Evolutionary conservation across 2,329 filamentous ascomycete species (phyloP), one percentile per base, ranked within the genome.

Genomic region (Coniella vitis): DNA sequence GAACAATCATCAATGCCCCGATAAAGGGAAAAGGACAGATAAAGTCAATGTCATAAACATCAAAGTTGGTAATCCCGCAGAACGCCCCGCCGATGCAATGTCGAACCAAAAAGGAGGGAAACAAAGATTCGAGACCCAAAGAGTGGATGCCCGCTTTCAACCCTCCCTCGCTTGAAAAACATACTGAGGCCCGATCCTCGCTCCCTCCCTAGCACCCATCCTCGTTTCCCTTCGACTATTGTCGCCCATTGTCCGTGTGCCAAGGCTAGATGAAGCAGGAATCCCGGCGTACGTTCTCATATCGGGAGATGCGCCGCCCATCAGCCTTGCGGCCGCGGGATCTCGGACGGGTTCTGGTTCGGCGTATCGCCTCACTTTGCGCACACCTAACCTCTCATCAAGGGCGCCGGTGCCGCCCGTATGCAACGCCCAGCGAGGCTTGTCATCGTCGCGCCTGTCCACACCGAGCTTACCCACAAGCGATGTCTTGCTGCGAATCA

Each of bases 381-480:
- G 63, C 5, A 76, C 66, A 21, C 73, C 73, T 9, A 74, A 56
- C 16, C 66, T 61, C 16, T 64, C 65, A 53, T 71, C 69, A 29
- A 45, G 45, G 41, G 47, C 54, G 16, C 57, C 56, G 21, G 54
- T 55, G 13, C 48, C 65, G 53, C 59, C 74, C 56, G 69, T 62
- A 35, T 72, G 71, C 52, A 81, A 73, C 46, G 65, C 69, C 78
- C 78, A 81, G 46, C 69, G 58, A 25, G 71, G 77, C 64, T 73
- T 74, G 48, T 67, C 73, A 55, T 66, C 70, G 46, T 62, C 60
- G 47, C 68, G 60, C 38, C 65, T 63, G 29, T 71, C 68, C 38
- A 79, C 72, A 44, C 87, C 82, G 2, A 95, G 69, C 37, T 86
- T 73, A 0, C 77, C 81, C 19, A 84, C 75, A 17, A 96, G 74